Evolutionary conservation across 108 stramenopile species (phyloP).

Genomic region (Mayamaea pseudoterrestris): DNA sequence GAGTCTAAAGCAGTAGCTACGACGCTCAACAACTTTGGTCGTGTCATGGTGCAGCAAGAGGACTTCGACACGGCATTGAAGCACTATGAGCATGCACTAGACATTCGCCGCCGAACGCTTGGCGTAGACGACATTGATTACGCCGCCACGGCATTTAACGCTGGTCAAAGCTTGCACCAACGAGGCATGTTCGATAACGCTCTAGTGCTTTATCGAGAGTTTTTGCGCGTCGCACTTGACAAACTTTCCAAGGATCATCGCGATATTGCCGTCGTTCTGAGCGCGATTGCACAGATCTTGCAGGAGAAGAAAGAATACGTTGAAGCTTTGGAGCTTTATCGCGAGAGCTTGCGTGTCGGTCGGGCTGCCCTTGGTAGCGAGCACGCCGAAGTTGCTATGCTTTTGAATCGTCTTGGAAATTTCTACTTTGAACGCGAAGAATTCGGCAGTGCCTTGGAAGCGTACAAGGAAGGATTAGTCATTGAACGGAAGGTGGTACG

Average conservation of each 20-base stretch:
- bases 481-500: conserved; percentile 37
- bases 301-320: conserved; percentile 33
- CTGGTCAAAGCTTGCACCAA: conserved; percentile 43
- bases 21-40: conserved; percentile 42
- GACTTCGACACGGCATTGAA: conserved; percentile 22
- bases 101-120: conserved; percentile 23
- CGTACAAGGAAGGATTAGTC: conserved; percentile 37
- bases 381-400: conserved; percentile 43
- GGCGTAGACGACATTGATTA: conserved; percentile 33
- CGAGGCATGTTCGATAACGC: conserved; percentile 24
- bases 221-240: conserved; percentile 13
- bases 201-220: conserved; percentile 28
- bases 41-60: conserved; percentile 25
- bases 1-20: conserved; percentile 36
- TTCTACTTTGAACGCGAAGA: conserved; percentile 36
- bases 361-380: conserved; percentile 18
- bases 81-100: conserved; percentile 31
- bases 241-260: conserved; percentile 36
- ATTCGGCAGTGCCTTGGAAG: conserved; percentile 33
- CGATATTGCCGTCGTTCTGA: conserved; percentile 35
- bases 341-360: conserved; percentile 26
- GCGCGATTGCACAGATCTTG: conserved; percentile 40
- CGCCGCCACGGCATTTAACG: conserved; percentile 45
- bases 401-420: conserved; percentile 47
- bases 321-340: conserved; percentile 20